A percentile compares a stretch with the other conserved stretches of the same genome.
Conservation (phyloP, 129 eudicot species). For the Mikania micrantha region DNA sequence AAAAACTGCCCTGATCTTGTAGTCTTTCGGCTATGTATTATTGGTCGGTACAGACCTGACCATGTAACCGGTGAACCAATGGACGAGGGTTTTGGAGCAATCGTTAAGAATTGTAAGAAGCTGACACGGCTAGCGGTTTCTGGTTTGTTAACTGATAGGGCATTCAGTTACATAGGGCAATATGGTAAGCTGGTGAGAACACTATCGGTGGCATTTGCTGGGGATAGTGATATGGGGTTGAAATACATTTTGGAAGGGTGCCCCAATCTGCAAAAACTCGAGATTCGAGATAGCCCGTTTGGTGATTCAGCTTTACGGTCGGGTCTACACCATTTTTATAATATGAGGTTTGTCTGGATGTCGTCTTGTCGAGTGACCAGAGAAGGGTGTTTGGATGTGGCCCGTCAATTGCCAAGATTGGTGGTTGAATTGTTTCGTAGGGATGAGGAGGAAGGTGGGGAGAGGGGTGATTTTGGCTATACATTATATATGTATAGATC, state of each 20-base stretch:
- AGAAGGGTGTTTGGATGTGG: slow-evolving; percentile 40
- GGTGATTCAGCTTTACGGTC: slow-evolving; percentile 52
- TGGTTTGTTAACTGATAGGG: slow-evolving; percentile 54
- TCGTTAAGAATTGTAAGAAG: slow-evolving; percentile 67
- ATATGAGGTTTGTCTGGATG: slow-evolving; percentile 72
- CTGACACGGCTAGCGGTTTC: slow-evolving; percentile 64
- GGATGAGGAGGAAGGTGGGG: slow-evolving; percentile 20
- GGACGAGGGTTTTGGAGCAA: slow-evolving; percentile 79
- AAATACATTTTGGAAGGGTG: slow-evolving; percentile 60
- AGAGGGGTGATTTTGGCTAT: slow-evolving; percentile 32
- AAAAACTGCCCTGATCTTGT: slow-evolving; percentile 59
- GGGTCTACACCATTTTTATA: slow-evolving; percentile 51
- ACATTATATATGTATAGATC: slow-evolving; percentile 58
- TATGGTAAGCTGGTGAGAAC: slow-evolving; percentile 62
- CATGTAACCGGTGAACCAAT: slow-evolving; percentile 52
- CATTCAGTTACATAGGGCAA: slow-evolving; percentile 55
- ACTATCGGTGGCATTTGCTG: slow-evolving; percentile 60
- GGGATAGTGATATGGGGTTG: slow-evolving; percentile 51
- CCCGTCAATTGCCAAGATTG: slow-evolving; percentile 40
- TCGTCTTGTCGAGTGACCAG: slow-evolving; percentile 50
- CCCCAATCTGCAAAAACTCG: slow-evolving; percentile 54
- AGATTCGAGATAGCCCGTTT: slow-evolving; percentile 69
- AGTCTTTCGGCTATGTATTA: slow-evolving; percentile 64
- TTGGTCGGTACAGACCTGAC: slow-evolving; percentile 50
- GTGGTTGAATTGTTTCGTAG: slow-evolving; percentile 48